Conservation (phyloP, 2,329 filamentous ascomycete species). For the Fusarium equiseti region DNA sequence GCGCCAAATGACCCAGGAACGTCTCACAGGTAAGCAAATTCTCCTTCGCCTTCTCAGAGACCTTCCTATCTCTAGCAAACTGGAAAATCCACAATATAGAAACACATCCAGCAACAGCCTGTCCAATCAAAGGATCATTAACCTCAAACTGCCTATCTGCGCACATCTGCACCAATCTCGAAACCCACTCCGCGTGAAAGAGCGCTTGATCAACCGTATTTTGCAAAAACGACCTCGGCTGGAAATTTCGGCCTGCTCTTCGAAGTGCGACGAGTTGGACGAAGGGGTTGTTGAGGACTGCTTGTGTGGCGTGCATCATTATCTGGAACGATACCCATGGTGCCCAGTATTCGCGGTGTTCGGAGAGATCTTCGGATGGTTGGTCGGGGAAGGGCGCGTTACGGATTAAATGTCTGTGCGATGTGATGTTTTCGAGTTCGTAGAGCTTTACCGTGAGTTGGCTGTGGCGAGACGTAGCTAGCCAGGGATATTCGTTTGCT, state of each 20-base stretch:
- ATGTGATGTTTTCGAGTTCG: constrained; percentile 35
- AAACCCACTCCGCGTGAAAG: constrained; percentile 42
- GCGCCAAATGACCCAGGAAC: constrained; percentile 11
- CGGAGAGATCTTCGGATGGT: constrained; percentile 2
- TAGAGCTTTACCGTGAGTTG: constrained; percentile 41
- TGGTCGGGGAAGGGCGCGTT: constrained; percentile 42
- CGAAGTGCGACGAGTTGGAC: constrained; percentile 43
- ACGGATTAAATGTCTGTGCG: constrained; percentile 37
- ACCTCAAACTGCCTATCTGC: constrained; percentile 35
- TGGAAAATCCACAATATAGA: constrained; percentile 45
- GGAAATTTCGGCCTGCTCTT: constrained; percentile 26
- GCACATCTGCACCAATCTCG: constrained; percentile 40
- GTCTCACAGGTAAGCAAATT: constrained; percentile 34
- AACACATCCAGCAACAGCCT: constrained; percentile 37
- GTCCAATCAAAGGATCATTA: constrained; percentile 40
- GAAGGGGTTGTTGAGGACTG: constrained; percentile 40
- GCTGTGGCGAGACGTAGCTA: constrained; percentile 30
- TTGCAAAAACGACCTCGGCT: constrained; percentile 40
- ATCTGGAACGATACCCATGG: constrained; percentile 42
- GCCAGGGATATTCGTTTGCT: constrained; percentile 38
- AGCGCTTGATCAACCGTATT: constrained; percentile 45
- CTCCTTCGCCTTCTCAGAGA: constrained; percentile 35
- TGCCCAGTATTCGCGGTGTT: constrained; percentile 40
- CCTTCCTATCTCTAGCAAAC: constrained; percentile 39
- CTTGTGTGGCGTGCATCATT: constrained; percentile 41